These are phyloP conservation scores for Phytophthora pisi DNA, from an alignment of 352 stramenopile species.

Conservation along the genomic window DNA sequence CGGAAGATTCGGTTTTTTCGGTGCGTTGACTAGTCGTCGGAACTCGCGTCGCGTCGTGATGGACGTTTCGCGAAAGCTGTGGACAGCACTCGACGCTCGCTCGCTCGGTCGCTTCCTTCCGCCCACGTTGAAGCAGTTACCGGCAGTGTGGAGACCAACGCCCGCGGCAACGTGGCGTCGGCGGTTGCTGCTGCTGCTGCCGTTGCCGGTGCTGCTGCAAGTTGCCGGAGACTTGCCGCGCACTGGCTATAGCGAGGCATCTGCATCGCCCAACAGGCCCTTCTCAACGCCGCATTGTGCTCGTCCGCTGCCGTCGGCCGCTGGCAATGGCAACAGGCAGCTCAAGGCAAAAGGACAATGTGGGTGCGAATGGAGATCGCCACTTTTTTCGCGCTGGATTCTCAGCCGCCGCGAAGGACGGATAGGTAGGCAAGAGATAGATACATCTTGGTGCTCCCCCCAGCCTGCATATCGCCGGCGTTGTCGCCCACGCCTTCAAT, in stretches of 20 bases:
- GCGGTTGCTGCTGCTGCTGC: background rate
- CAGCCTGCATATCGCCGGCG: too few relatives aligned
- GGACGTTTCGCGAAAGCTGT: slow-evolving; percentile 13
- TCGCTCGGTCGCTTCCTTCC: background rate
- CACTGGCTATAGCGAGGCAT: slow-evolving; percentile 9
- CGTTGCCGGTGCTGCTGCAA: background rate
- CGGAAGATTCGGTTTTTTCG: slow-evolving; percentile 6
- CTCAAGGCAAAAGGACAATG: background rate
- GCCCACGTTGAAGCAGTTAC: background rate
- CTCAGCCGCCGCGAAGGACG: background rate
- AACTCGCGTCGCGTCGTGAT: background rate
- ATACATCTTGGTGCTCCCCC: background rate
- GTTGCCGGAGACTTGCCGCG: background rate
- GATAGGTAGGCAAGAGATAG: background rate
- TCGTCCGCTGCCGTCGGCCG: background rate
- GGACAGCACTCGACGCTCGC: slow-evolving; percentile 2
- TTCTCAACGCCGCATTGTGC: slow-evolving; percentile 7
- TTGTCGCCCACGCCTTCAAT: too few relatives aligned
- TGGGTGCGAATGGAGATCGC: background rate
- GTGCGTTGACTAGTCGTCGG: slow-evolving; percentile 1
- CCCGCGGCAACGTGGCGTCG: slow-evolving; percentile 1
- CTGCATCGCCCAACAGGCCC: background rate
- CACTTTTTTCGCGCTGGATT: slow-evolving; percentile 4
- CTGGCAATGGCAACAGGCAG: background rate
- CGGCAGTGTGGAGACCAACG: background rate